A percentile compares a stretch with the other conserved stretches of the same genome.
phyloP scores from a whole-genome alignment of 1,284 basidiomycete species.

The Pascua sp. region DNA sequence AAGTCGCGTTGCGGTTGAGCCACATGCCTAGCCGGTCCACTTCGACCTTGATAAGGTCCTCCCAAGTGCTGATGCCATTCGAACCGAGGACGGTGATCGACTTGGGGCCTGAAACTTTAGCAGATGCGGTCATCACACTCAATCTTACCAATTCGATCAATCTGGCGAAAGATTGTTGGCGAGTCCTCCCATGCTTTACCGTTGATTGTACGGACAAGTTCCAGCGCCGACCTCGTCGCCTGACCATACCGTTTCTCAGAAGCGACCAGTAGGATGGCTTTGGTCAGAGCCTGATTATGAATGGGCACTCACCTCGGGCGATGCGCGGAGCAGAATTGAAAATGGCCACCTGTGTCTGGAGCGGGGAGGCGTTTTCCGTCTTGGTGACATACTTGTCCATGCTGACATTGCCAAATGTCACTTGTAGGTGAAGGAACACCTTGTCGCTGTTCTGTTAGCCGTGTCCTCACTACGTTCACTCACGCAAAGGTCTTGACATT shows the following conservation, averaged over 20 bases:
- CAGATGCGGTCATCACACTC: background rate
- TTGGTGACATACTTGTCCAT: conserved; percentile 26
- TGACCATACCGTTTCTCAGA: conserved; percentile 25
- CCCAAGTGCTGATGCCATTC: conserved; percentile 24
- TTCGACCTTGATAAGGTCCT: conserved; percentile 19
- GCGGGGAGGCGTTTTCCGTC: conserved; percentile 26
- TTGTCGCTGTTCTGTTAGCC: conserved; percentile 38
- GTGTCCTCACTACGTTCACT: background rate
- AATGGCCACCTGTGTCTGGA: conserved; percentile 31
- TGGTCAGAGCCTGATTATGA: background rate
- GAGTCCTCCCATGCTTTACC: conserved; percentile 47
- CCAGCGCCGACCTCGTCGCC: conserved; percentile 27
- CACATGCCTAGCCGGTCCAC: conserved; percentile 23
- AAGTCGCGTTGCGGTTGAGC: conserved; percentile 26
- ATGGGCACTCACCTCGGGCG: conserved; percentile 25
- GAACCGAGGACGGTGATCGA: conserved; percentile 32
- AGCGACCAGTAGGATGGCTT: conserved; percentile 37
- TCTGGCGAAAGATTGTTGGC: conserved; percentile 39
- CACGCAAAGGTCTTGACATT: conserved; percentile 30
- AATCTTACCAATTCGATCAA: conserved; percentile 26
- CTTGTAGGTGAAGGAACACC: conserved; percentile 45
- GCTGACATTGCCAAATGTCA: conserved; percentile 36
- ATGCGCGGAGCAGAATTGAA: conserved; percentile 38
- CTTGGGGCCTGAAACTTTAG: conserved; percentile 25
- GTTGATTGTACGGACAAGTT: conserved; percentile 31